A percentile compares a stretch with the other conserved stretches of the same genome.
phyloP scores from a whole-genome alignment of 1,284 basidiomycete species.

The Schizophyllum commune region DNA sequence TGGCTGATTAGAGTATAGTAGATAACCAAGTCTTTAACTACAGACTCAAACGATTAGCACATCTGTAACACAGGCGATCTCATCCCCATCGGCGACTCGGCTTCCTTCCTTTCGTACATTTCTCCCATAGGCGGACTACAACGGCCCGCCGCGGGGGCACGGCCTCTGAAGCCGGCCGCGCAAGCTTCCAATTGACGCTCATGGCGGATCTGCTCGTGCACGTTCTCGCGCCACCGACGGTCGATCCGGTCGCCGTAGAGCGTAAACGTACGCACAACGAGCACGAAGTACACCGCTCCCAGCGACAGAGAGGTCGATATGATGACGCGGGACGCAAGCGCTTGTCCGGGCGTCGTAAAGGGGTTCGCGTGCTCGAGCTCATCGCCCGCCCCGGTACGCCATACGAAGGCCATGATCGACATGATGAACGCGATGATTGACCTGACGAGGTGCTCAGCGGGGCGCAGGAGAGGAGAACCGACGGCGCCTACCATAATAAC shows the following conservation, averaged over 20 bases:
- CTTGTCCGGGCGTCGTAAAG: slow-evolving; percentile 15
- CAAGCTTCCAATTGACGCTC: too few species aligned
- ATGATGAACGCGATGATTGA: slow-evolving; percentile 50
- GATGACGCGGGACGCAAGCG: slow-evolving; percentile 39
- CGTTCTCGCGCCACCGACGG: slow-evolving; percentile 10
- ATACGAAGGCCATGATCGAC: slow-evolving; percentile 50
- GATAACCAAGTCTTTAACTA: too few species aligned
- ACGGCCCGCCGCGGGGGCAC: too few species aligned
- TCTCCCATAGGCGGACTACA: too few species aligned
- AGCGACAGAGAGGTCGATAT: slow-evolving; percentile 39
- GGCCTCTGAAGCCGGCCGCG: too few species aligned
- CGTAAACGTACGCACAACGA: slow-evolving; percentile 43
- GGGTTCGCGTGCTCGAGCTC: slow-evolving; percentile 15
- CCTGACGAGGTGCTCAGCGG: slow-evolving; percentile 19
- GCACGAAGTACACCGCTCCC: slow-evolving; percentile 40
- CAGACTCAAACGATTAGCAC: too few species aligned
- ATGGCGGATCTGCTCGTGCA: neutral
- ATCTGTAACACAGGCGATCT: too few species aligned
- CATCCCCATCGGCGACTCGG: too few species aligned
- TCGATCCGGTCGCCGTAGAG: slow-evolving; percentile 35
- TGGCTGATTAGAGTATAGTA: too few species aligned
- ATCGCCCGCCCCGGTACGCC: slow-evolving; percentile 37
- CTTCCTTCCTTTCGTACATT: too few species aligned
- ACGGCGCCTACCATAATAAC: slow-evolving; percentile 41
- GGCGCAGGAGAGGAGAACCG: neutral